phyloP scores from a whole-genome alignment of 2,329 filamentous ascomycete genomes.

The Fusarium sterilihyphosum region DNA sequence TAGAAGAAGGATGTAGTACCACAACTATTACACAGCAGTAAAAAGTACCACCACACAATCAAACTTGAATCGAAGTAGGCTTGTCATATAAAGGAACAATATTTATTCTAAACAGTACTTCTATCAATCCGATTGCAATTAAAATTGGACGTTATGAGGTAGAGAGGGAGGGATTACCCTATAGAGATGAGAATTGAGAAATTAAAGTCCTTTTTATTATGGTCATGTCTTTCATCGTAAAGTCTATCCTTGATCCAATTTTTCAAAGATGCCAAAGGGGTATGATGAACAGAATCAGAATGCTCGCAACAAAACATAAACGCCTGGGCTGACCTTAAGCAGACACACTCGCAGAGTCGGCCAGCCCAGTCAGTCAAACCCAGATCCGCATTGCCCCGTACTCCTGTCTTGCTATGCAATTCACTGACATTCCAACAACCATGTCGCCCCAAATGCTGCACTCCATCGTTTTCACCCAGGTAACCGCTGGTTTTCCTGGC shows the following conservation, averaged over 20 bases:
- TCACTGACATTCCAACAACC: slow-evolving; percentile 45
- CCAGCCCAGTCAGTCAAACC: slow-evolving; percentile 28
- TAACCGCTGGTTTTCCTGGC: slow-evolving; percentile 14
- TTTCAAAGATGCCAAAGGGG: slow-evolving; percentile 42
- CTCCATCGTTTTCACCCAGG: slow-evolving; percentile 35
- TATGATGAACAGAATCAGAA: slow-evolving; percentile 45
- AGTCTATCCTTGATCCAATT: slow-evolving; percentile 43
- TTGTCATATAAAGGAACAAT: accelerated
- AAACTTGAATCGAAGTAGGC: background rate
- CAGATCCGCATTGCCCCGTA: slow-evolving; percentile 39
- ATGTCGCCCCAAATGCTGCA: slow-evolving; percentile 42
- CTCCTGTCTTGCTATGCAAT: slow-evolving; percentile 47
- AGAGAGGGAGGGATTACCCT: background rate
- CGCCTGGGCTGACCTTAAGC: background rate
- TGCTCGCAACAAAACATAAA: slow-evolving; percentile 44
- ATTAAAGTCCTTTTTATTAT: slow-evolving; percentile 37
- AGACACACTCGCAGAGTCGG: slow-evolving; percentile 18
- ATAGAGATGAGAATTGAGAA: slow-evolving; percentile 4
- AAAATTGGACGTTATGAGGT: too few species aligned
- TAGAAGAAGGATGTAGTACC: accelerated
- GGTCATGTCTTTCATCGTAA: slow-evolving; percentile 42
- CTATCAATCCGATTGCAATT: too few species aligned
- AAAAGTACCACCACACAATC: background rate
- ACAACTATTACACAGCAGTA: accelerated
- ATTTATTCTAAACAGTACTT: background rate